These are phyloP conservation scores for Russula virescens DNA, from an alignment of 768 basidiomycete genomes.

Conservation along the genomic window DNA sequence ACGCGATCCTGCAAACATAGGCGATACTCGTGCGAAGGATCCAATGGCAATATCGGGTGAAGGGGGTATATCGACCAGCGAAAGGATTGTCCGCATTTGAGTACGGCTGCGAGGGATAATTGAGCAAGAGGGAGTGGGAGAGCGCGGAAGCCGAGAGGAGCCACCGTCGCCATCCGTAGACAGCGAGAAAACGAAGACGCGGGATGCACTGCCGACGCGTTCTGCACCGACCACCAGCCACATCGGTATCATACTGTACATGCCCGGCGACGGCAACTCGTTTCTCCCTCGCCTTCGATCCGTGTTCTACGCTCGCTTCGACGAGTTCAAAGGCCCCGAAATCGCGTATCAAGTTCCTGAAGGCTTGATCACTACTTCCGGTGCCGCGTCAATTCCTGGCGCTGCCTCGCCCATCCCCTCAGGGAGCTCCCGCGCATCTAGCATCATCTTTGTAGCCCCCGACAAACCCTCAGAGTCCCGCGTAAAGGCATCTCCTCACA, in stretches of 20 bases:
- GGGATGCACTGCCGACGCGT: not conserved
- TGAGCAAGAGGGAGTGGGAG: slow-evolving; percentile 60
- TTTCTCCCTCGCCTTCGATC: slow-evolving; percentile 77
- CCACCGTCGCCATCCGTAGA: not conserved
- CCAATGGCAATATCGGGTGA: slow-evolving; percentile 18
- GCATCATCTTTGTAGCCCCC: slow-evolving; percentile 38
- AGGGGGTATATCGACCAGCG: slow-evolving; percentile 63
- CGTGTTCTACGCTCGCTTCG: slow-evolving; percentile 93
- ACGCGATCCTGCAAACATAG: slow-evolving; percentile 78
- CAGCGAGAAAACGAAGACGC: not conserved
- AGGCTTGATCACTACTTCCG: slow-evolving; percentile 57
- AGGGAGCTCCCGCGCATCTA: slow-evolving; percentile 46
- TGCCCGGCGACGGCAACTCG: slow-evolving; percentile 52
- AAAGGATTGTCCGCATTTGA: slow-evolving; percentile 83
- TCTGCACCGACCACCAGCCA: not conserved
- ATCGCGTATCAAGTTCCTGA: slow-evolving; percentile 94
- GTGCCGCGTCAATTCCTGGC: slow-evolving; percentile 24
- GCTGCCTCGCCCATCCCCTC: slow-evolving; percentile 35
- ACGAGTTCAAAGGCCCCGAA: slow-evolving; percentile 77
- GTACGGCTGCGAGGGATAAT: slow-evolving; percentile 68
- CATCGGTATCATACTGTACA: slow-evolving; percentile 20
- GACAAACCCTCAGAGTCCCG: slow-evolving; percentile 41
- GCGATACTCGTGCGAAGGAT: slow-evolving; percentile 59
- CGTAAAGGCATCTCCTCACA: slow-evolving; percentile 30
- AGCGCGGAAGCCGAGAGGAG: slow-evolving; percentile 44